Evolutionary conservation across 768 basidiomycete species (phyloP).

Genomic region (Chlorophyllum brunneum): DNA sequence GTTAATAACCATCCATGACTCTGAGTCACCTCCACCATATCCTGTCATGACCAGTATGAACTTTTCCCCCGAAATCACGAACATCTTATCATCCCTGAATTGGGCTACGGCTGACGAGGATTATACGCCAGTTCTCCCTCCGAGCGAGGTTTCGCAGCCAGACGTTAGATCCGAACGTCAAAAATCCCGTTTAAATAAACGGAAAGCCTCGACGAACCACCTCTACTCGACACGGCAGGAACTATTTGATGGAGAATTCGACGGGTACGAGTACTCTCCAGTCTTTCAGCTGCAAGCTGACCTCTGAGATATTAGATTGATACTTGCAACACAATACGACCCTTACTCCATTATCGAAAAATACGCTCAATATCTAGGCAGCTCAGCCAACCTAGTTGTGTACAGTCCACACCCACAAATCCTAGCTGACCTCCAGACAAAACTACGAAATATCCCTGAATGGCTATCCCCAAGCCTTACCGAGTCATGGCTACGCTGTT

Average conservation of each 20-base stretch:
- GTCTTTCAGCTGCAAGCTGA: not conserved
- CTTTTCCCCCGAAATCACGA: slow-evolving; percentile 54
- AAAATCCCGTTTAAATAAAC: slow-evolving; percentile 67
- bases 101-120: slow-evolving; percentile 87
- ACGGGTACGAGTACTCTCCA: slow-evolving; percentile 52
- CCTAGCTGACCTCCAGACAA: slow-evolving; percentile 72
- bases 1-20: slow-evolving; percentile 80
- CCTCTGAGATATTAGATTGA: slow-evolving; percentile 29
- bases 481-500: slow-evolving; percentile 84
- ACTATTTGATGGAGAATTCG: slow-evolving; percentile 83
- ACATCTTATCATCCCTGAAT: slow-evolving; percentile 68
- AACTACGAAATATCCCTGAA: slow-evolving; percentile 58
- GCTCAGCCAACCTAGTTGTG: slow-evolving; percentile 83
- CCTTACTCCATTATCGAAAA: slow-evolving; percentile 75
- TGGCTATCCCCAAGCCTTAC: slow-evolving; percentile 79
- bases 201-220: slow-evolving; percentile 64
- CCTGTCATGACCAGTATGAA: slow-evolving; percentile 85
- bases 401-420: slow-evolving; percentile 72
- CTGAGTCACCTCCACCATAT: slow-evolving; percentile 91
- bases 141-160: slow-evolving; percentile 53
- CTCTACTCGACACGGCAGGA: slow-evolving; percentile 70
- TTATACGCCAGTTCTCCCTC: slow-evolving; percentile 60
- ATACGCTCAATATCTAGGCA: slow-evolving; percentile 72
- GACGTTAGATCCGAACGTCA: slow-evolving; percentile 71
- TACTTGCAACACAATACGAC: slow-evolving; percentile 84